Percentiles rank a stretch among this genome's conserved stretches.
Evolutionary conservation across 2,329 filamentous ascomycete species (phyloP).

Genomic region (Penicillium concentricum): DNA sequence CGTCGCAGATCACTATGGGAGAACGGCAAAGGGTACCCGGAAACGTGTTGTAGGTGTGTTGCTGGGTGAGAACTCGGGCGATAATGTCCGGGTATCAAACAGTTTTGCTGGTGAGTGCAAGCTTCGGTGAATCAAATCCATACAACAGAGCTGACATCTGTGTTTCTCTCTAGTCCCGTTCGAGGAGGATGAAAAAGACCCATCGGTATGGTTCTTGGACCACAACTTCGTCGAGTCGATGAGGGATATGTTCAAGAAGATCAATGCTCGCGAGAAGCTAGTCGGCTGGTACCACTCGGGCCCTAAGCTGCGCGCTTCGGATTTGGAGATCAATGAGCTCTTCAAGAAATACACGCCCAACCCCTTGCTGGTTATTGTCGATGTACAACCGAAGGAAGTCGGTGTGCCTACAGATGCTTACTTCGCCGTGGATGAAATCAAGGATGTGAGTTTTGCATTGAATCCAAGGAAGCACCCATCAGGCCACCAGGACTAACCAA

Average conservation of each 20-base stretch:
- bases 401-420: conserved; percentile 98
- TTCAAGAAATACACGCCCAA: conserved; percentile 99
- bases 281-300: conserved; percentile 99
- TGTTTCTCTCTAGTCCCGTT: conserved; percentile 70
- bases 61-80: conserved; percentile 92
- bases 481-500: conserved; percentile 4
- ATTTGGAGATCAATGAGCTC: conserved; percentile 98
- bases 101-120: conserved; percentile 82
- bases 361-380: conserved; percentile 93
- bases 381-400: conserved; percentile 96
- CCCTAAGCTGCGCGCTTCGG: conserved; percentile 91
- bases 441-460: conserved; percentile 68
- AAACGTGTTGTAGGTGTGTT: conserved; percentile 91
- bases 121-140: conserved; percentile 4
- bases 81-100: conserved; percentile 95
- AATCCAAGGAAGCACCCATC: not conserved
- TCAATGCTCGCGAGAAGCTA: conserved; percentile 97
- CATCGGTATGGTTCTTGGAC: conserved; percentile 97
- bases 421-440: conserved; percentile 99
- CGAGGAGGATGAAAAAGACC: conserved; percentile 98
- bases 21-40: conserved; percentile 83
- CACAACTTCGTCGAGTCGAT: conserved; percentile 99
- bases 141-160: conserved; percentile 19
- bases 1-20: conserved; percentile 96
- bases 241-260: conserved; percentile 99